These are phyloP conservation scores for Pseudogymnoascus sp. DNA, from an alignment of 2,329 filamentous ascomycete genomes.

Conservation along the genomic window DNA sequence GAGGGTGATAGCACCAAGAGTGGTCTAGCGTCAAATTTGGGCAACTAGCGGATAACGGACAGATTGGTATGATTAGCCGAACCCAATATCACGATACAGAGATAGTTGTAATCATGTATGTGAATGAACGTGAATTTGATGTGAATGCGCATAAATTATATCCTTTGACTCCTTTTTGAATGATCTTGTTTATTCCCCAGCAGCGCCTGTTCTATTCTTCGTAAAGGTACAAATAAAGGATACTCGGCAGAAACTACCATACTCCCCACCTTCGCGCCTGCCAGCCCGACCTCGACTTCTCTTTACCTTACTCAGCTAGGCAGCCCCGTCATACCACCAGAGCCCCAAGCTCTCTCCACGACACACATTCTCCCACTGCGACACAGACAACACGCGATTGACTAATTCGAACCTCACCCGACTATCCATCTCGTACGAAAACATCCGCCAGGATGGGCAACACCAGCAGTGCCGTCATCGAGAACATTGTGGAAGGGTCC, in stretches of 20 bases:
- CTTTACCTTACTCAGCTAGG: conserved; percentile 2
- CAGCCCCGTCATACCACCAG: background rate
- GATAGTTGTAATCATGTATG: background rate
- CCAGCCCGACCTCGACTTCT: background rate
- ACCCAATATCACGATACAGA: conserved; percentile 10
- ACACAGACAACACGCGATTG: conserved; percentile 1
- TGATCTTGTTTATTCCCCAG: background rate
- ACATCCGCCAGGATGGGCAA: conserved; percentile 53
- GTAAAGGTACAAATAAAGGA: background rate
- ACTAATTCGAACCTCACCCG: background rate
- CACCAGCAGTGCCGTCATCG: conserved; percentile 69
- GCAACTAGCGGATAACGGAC: conserved; percentile 3
- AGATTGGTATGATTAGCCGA: conserved; percentile 7
- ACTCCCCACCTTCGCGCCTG: background rate
- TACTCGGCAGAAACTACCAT: background rate
- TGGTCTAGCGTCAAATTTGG: background rate
- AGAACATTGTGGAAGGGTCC: conserved; percentile 91
- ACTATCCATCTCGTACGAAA: background rate
- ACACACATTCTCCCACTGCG: conserved; percentile 1
- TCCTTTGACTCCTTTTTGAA: background rate
- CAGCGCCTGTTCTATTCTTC: background rate
- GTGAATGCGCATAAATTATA: conserved; percentile 3
- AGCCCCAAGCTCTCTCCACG: conserved; percentile 4
- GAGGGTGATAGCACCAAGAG: conserved; percentile 7
- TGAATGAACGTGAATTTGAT: background rate